Conservation (phyloP, 2,329 filamentous ascomycete species). For the Pyricularia grisea region DNA sequence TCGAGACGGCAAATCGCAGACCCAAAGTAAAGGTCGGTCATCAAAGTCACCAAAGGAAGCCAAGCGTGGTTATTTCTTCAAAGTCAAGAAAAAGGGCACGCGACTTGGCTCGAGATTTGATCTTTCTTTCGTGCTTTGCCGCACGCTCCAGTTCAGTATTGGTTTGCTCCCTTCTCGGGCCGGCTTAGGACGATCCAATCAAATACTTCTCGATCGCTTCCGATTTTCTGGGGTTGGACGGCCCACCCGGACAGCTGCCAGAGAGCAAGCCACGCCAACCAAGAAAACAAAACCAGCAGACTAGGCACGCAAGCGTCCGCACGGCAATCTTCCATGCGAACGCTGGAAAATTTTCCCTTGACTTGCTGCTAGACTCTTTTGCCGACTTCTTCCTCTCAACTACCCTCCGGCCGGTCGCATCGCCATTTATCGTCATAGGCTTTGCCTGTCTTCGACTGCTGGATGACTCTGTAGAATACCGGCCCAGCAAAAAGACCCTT, state of each 20-base stretch:
- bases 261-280: background rate
- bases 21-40: too few species aligned
- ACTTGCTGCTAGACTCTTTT: background rate
- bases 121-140: background rate
- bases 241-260: slow-evolving; percentile 1
- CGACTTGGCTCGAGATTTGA: background rate
- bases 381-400: background rate
- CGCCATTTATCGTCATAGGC: background rate
- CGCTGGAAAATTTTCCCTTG: background rate
- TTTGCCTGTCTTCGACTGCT: background rate
- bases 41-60: background rate
- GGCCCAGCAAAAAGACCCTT: background rate
- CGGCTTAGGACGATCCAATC: background rate
- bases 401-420: background rate
- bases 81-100: background rate
- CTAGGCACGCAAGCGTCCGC: background rate
- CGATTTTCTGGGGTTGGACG: background rate
- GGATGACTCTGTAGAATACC: background rate
- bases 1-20: background rate
- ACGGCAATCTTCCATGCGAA: background rate
- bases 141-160: background rate
- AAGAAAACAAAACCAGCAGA: background rate
- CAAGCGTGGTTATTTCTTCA: background rate
- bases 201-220: background rate
- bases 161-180: background rate